Conservation (phyloP, 208 protist genomes). For the Trypanosoma rangeli region DNA sequence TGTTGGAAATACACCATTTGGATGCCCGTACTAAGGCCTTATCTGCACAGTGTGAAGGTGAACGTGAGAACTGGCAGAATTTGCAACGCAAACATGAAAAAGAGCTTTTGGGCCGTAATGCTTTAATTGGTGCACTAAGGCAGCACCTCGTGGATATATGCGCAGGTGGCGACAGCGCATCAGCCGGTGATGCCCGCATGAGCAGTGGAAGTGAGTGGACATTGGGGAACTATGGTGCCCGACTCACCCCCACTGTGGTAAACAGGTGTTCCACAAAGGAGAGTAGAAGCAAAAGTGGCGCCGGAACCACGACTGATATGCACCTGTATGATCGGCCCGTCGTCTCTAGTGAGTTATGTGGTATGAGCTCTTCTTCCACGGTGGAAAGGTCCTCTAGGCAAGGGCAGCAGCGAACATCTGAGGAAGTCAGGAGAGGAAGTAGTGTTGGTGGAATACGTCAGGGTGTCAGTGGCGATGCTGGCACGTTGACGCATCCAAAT, state of each 20-base stretch:
- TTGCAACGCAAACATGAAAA: conserved; percentile 15
- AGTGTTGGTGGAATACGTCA: background rate
- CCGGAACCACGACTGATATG: background rate
- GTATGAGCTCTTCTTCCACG: conserved; percentile 6
- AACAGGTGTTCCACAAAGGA: background rate
- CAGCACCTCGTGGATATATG: conserved; percentile 3
- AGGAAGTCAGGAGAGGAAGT: background rate
- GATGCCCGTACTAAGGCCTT: conserved; percentile 7
- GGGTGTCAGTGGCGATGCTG: background rate
- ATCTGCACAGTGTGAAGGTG: conserved; percentile 11
- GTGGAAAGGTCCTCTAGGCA: background rate
- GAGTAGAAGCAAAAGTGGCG: conserved; percentile 5
- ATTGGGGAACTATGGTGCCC: background rate
- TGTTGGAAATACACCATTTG: conserved; percentile 19
- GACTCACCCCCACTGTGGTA: background rate
- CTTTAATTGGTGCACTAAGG: conserved; percentile 12
- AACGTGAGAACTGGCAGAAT: conserved; percentile 9
- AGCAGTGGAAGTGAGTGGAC: conserved; percentile 4
- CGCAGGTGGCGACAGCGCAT: background rate
- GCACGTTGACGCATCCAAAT: conserved; percentile 1
- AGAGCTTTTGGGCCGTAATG: conserved; percentile 13
- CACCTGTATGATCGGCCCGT: background rate
- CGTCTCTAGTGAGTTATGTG: conserved; percentile 9
- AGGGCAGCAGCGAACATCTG: background rate
- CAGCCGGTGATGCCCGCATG: background rate